A percentile compares a stretch with the other conserved stretches of the same genome.
Conservation (phyloP, 2,329 filamentous ascomycete genomes). For the Tolypocladium guangdongense region DNA sequence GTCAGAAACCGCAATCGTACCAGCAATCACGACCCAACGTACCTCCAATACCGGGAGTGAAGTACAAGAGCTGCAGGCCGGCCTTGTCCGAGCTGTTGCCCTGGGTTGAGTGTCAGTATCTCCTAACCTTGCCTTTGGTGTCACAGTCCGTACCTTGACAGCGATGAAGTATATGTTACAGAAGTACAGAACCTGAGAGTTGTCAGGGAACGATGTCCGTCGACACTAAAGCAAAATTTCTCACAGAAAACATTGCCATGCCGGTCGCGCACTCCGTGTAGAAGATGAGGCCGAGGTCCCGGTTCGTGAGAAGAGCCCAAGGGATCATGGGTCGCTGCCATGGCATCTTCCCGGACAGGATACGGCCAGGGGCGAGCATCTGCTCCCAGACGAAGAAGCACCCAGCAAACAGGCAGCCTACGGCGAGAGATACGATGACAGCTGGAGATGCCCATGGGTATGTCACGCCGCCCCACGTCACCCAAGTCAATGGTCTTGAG, state of each 20-base stretch:
- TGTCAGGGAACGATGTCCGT: not conserved
- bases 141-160: slow-evolving; percentile 27
- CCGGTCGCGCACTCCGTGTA: slow-evolving; percentile 51
- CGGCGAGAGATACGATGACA: slow-evolving; percentile 36
- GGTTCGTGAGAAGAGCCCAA: slow-evolving; percentile 42
- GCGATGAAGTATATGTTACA: slow-evolving; percentile 57
- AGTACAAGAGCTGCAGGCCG: slow-evolving; percentile 50
- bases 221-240: slow-evolving; percentile 1
- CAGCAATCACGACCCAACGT: slow-evolving; percentile 3
- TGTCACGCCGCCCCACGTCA: slow-evolving; percentile 44
- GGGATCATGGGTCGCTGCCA: slow-evolving; percentile 53
- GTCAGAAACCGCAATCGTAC: not conserved
- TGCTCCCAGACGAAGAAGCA: slow-evolving; percentile 41
- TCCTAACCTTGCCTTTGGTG: not conserved
- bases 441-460: slow-evolving; percentile 39
- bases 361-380: slow-evolving; percentile 37
- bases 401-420: slow-evolving; percentile 29
- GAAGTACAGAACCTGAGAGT: slow-evolving; percentile 50
- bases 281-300: slow-evolving; percentile 51
- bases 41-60: slow-evolving; percentile 51
- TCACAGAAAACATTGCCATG: slow-evolving; percentile 38
- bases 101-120: slow-evolving; percentile 14
- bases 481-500: slow-evolving; percentile 46
- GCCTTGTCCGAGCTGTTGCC: slow-evolving; percentile 37
- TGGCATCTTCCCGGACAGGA: slow-evolving; percentile 36